Conservation (phyloP, 1,284 basidiomycete species). For the Cutaneotrichosporon arboriforme region DNA sequence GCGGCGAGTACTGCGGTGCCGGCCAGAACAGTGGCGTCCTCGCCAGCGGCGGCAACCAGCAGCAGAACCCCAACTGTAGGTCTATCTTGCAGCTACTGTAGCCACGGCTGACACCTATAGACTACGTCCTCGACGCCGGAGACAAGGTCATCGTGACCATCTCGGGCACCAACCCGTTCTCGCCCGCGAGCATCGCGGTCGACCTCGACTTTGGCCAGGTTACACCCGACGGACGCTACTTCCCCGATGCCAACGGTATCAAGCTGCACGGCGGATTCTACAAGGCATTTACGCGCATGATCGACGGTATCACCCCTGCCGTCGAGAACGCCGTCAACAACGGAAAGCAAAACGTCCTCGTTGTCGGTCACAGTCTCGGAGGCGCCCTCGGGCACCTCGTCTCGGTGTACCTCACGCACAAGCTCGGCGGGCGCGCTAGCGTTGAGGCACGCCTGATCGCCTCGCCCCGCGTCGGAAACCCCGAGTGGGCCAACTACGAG, state of each 20-base stretch:
- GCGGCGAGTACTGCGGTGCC: background rate
- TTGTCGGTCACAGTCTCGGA: slow-evolving; percentile 28
- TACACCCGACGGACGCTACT: slow-evolving; percentile 4
- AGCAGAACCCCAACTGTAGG: slow-evolving; percentile 4
- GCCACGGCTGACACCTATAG: background rate
- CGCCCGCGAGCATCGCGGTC: slow-evolving; percentile 13
- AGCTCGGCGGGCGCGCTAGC: slow-evolving; percentile 1
- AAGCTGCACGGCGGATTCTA: slow-evolving; percentile 26
- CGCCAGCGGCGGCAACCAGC: slow-evolving; percentile 1
- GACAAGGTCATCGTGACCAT: slow-evolving; percentile 16
- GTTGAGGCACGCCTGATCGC: slow-evolving; percentile 22
- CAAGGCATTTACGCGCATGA: slow-evolving; percentile 19
- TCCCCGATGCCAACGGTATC: slow-evolving; percentile 15
- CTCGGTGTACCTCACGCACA: slow-evolving; percentile 18
- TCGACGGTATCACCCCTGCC: slow-evolving; percentile 1
- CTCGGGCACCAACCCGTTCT: slow-evolving; percentile 20
- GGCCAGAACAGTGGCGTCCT: background rate
- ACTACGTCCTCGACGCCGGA: slow-evolving; percentile 9
- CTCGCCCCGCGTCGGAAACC: slow-evolving; percentile 23
- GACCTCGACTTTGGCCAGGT: slow-evolving; percentile 20
- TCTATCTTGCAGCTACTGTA: background rate
- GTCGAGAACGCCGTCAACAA: slow-evolving; percentile 3
- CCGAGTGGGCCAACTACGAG: slow-evolving; percentile 25
- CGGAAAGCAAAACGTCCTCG: slow-evolving; percentile 17
- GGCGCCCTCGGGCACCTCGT: slow-evolving; percentile 19